Percentiles rank a stretch among this genome's conserved stretches.
Evolutionary conservation across 306 rosid species (phyloP).

Genomic region (Begonia fuchsioides): DNA sequence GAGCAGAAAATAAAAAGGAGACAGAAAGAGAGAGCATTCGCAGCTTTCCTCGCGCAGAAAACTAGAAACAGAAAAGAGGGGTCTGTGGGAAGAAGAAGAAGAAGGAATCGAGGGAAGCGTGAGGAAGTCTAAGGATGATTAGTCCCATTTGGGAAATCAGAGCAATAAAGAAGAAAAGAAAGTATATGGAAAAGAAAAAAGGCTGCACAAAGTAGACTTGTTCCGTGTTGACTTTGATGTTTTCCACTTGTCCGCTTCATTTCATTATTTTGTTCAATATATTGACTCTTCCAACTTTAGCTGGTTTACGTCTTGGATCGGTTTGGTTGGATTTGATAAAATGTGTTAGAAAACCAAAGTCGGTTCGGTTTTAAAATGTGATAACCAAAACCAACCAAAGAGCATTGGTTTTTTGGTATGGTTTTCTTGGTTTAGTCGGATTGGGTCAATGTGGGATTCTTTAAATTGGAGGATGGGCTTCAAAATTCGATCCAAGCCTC

Average conservation of each 20-base stretch:
- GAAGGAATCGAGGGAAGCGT: slow-evolving; percentile 15
- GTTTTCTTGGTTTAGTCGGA: too few species aligned
- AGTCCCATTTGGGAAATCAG: slow-evolving; percentile 30
- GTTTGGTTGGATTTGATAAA: too few species aligned
- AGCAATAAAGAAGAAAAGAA: slow-evolving; percentile 7
- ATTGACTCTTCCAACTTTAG: too few species aligned
- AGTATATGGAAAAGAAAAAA: background rate
- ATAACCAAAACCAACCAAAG: too few species aligned
- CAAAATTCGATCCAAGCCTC: too few species aligned
- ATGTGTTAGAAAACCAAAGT: too few species aligned
- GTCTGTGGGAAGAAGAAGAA: slow-evolving; percentile 19
- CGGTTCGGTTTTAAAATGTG: too few species aligned
- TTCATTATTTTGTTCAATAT: too few species aligned
- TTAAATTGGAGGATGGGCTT: too few species aligned
- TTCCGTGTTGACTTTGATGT: slow-evolving; percentile 34
- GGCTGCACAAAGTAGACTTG: slow-evolving; percentile 19
- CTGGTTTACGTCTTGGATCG: too few species aligned
- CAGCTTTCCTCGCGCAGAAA: slow-evolving; percentile 2
- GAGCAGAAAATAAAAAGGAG: slow-evolving; percentile 12
- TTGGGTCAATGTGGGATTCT: too few species aligned
- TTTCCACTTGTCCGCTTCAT: background rate
- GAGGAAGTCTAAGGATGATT: slow-evolving; percentile 14
- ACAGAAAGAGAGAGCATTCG: slow-evolving; percentile 16
- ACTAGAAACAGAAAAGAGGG: slow-evolving; percentile 3
- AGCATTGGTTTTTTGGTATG: too few species aligned